Evolutionary conservation across 176 grass and related monocot genomes (phyloP), one percentile per base, ranked within the genome.

Genomic region (Aegilops umbellulata): DNA sequence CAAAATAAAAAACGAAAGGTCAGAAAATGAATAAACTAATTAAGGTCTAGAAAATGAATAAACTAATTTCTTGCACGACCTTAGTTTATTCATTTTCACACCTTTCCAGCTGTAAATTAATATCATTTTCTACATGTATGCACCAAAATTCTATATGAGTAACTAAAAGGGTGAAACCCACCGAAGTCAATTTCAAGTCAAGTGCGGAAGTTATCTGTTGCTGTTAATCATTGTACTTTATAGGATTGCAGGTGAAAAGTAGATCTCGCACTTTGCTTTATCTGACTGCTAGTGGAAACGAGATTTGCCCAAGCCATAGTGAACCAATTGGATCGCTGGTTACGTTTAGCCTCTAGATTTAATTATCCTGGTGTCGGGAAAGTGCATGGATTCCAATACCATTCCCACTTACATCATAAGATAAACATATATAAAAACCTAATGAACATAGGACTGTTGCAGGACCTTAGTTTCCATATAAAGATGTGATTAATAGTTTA

Each of bases 141-240:
- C 32, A 34, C 6, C 32, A 34, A 34, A 5, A 34, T 34, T 34
- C 32, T 34, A 6, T 34, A 34, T 5, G 32, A 34, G 32, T 34
- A 34, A 34, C 32, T 34, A 34, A 34, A 34, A 34, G 32, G 32
- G 6, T 1, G 8, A 65, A 19, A 65, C 15, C 82, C 38, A 84
- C 82, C 13, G 0, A 44, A 49, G 82, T 76, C 70, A 84, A 49
- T 39, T 7, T 20, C 11, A 75, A 75, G 82, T 84, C 82, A 64
- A 46, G 35, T 65, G 25, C 38, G 60, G 36, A 80, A 20, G 78
- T 65, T 80, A 65, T 84, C 14, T 10, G 39, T 65, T 84, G 58
- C 27, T 24, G 19, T 65, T n/a, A 75, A 64, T 75, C 29, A 32
- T 29, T 25, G 3, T 12, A 32, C 42, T 31, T 84, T 35, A 76